phyloP scores from a whole-genome alignment of 2,329 filamentous ascomycete genomes.

The Penicillium fuscoglaucum region DNA sequence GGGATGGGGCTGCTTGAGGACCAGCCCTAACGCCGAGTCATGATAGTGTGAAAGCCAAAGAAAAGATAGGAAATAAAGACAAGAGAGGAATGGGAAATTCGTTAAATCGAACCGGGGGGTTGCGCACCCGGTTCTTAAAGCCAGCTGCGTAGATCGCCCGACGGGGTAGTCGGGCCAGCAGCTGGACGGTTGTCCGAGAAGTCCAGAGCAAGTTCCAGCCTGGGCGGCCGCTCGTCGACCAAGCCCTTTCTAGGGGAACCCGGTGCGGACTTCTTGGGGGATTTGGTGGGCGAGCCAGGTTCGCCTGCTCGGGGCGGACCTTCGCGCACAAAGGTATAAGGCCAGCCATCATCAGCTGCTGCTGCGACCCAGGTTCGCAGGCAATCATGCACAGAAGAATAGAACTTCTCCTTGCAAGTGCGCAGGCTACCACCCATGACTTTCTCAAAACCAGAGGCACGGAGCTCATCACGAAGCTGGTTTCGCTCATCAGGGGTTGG shows the following conservation, averaged over 20 bases:
- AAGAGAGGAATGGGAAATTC: conserved; percentile 16
- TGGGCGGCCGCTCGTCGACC: conserved; percentile 56
- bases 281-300: conserved; percentile 44
- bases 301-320: conserved; percentile 45
- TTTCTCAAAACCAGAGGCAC: conserved; percentile 86
- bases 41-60: conserved; percentile 22
- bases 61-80: conserved; percentile 16
- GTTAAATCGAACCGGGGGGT: conserved; percentile 2
- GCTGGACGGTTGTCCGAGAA: conserved; percentile 26
- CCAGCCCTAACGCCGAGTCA: conserved; percentile 26
- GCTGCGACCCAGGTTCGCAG: conserved; percentile 88
- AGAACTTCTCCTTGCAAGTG: conserved; percentile 97
- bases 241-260: conserved; percentile 48
- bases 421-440: conserved; percentile 80
- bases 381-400: conserved; percentile 85
- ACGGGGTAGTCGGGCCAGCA: conserved; percentile 24
- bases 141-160: conserved; percentile 39
- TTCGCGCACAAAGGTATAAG: conserved; percentile 71
- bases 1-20: conserved; percentile 3
- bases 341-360: conserved; percentile 84
- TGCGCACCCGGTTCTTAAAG: conserved; percentile 28
- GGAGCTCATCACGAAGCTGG: conserved; percentile 71
- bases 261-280: conserved; percentile 46
- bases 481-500: conserved; percentile 72
- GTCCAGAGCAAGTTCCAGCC: conserved; percentile 54